Base-by-base conservation (phyloP, 1,139 yeast species). In the Casaregolazyma lundiana region DNA sequence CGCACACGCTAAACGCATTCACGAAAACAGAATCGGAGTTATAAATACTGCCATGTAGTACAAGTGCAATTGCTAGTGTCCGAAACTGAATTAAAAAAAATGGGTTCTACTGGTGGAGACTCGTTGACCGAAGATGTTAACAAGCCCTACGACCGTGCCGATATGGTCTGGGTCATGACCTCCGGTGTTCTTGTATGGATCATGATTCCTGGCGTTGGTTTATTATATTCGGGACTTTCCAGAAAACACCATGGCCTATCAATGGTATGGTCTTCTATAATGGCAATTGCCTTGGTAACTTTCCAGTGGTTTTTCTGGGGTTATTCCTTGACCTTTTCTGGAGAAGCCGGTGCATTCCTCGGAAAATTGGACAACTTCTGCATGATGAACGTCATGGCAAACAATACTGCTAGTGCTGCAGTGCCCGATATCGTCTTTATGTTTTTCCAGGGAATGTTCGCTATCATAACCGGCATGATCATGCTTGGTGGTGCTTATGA, bases 231-330 rank as follows among this genome's bases (percentile, higher is more conserved):
- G 29, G 97, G 97, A 55, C 72, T 89, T 53, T 82, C 96, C 7
- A 79, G 97, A 67, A 89, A 89, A 67, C 87, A 88, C 69, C 96
- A 90, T 61, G 96, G 97, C 13, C 71, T 89, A 50, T 84, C 96
- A 8, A 73, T 90, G 48, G 70, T 90, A 51, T 90, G 96, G 96
- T 94, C 96, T n/a, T 82, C 95, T 3, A 71, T 90, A 64, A 88
- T 87, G 86, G 89, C 95, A 13, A 79, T 80, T 18, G 81, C 92
- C 58, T 70, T 90, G 34, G 80, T 89, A 5, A 71, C 84, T 1
- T 88, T 90, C 76, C 96, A 90, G 63, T 90, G 97, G 97, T 90
- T 88, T 68, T 88, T 88, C 71, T 88, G 97, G 96, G 97, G 97
- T 50, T 90, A 85, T 67, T 84, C 97, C 6, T 75, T 92, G 51